These are phyloP conservation scores for Fusarium buharicum DNA, from an alignment of 2,329 filamentous ascomycete species.

Conservation along the genomic window DNA sequence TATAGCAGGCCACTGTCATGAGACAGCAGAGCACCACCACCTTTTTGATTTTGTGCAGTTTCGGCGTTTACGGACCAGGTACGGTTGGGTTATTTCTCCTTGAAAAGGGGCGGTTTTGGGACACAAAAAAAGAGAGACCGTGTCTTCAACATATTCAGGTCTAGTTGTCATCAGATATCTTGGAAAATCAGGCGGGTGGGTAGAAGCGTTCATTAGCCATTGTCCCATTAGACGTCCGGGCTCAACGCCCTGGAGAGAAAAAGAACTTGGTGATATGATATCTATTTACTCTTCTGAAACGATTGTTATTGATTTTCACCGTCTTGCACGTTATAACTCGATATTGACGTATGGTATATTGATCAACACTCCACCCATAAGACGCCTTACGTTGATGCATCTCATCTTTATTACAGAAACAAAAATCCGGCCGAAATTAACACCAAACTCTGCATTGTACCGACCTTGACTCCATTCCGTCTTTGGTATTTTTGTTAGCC, in stretches of 20 bases:
- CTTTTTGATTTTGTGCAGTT: slow-evolving; percentile 28
- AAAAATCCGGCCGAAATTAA: slow-evolving; percentile 6
- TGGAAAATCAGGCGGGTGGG: slow-evolving; percentile 25
- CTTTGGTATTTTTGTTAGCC: slow-evolving; percentile 37
- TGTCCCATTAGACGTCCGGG: slow-evolving; percentile 45
- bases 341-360: neutral
- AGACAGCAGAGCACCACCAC: slow-evolving; percentile 20
- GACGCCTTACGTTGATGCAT: slow-evolving; percentile 24
- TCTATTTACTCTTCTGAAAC: neutral
- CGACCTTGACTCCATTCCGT: slow-evolving; percentile 38
- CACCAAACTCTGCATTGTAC: slow-evolving; percentile 13
- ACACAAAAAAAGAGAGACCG: slow-evolving; percentile 38
- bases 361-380: slow-evolving; percentile 4
- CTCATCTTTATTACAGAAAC: slow-evolving; percentile 20
- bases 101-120: slow-evolving; percentile 24
- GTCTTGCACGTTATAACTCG: neutral
- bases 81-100: slow-evolving; percentile 15
- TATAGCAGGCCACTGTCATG: slow-evolving; percentile 15
- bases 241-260: slow-evolving; percentile 47
- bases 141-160: slow-evolving; percentile 49
- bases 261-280: neutral
- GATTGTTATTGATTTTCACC: neutral
- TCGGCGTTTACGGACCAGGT: slow-evolving; percentile 28
- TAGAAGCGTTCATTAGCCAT: slow-evolving; percentile 33
- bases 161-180: slow-evolving; percentile 34